Conservation (phyloP, 1,139 yeast species). For the Citeromyces siamensis region DNA sequence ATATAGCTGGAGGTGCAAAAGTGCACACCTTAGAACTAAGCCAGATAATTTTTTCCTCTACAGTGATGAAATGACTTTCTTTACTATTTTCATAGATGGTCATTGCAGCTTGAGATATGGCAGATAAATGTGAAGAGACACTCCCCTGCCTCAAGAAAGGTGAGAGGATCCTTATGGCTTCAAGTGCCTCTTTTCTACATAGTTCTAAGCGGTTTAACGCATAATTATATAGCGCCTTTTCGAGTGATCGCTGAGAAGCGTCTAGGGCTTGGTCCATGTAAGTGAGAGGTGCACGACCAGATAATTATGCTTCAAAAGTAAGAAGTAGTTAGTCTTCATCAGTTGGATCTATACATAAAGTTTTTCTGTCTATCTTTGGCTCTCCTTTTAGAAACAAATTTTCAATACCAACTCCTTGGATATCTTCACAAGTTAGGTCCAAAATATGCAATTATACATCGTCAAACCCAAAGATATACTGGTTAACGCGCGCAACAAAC, state of each 20-base stretch:
- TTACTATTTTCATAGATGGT: conserved; percentile 5
- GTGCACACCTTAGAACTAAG: conserved; percentile 24
- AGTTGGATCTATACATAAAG: no score
- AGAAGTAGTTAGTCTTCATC: no score
- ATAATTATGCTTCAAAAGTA: no score
- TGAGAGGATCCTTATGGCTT: neutral
- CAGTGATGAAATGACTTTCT: conserved; percentile 1
- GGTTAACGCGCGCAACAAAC: neutral
- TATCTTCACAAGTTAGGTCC: no score
- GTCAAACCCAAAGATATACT: conserved; percentile 5
- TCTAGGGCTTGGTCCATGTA: neutral
- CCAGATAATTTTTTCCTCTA: conserved; percentile 26
- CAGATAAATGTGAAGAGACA: neutral
- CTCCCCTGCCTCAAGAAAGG: neutral
- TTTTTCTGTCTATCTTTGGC: no score
- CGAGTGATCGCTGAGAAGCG: neutral
- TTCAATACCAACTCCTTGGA: no score
- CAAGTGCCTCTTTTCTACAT: neutral
- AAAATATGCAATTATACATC: conserved; percentile 5
- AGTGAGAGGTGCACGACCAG: no score
- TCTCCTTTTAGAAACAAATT: no score
- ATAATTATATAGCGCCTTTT: neutral
- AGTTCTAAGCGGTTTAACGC: neutral
- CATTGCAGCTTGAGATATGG: neutral
- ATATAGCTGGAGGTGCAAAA: conserved; percentile 24